phyloP scores from a whole-genome alignment of 108 stramenopile species.

The Fistulifera pelliculosa region DNA sequence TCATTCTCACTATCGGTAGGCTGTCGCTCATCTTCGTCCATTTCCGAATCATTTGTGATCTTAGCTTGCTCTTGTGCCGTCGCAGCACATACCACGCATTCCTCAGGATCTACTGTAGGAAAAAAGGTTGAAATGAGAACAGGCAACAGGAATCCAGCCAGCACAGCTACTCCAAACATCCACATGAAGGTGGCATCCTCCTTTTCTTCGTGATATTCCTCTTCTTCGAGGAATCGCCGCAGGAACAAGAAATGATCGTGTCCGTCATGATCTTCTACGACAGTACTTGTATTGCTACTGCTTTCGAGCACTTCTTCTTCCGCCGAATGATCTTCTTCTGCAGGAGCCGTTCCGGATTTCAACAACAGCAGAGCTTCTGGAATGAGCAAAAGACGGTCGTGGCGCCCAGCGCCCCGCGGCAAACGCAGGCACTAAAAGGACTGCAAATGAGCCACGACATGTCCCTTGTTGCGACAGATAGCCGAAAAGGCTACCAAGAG shows the following conservation, averaged over 20 bases:
- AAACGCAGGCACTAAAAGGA: neutral
- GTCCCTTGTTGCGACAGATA: neutral
- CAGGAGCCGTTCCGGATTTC: constrained; percentile 14
- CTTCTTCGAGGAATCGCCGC: constrained; percentile 2
- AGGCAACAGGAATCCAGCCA: constrained; percentile 68
- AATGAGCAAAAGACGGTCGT: constrained; percentile 57
- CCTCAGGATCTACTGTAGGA: constrained; percentile 10
- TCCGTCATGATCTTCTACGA: constrained; percentile 2
- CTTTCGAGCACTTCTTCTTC: constrained; percentile 9
- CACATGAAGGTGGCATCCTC: constrained; percentile 34
- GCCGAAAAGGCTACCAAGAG: constrained; percentile 9
- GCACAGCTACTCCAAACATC: constrained; percentile 52
- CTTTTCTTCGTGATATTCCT: constrained; percentile 10
- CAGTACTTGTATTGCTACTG: neutral
- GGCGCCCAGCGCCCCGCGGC: constrained; percentile 40
- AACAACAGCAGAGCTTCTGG: constrained; percentile 44
- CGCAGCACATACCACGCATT: neutral
- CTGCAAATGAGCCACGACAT: neutral
- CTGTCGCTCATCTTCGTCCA: neutral
- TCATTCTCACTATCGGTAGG: constrained; percentile 6
- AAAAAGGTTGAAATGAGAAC: constrained; percentile 39
- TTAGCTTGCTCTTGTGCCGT: neutral
- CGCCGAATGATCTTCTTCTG: constrained; percentile 11
- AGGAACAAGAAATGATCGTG: neutral
- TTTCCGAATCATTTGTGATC: no score